Evolutionary conservation across 1,284 basidiomycete species (phyloP), one percentile per base, ranked within the genome.

Genomic region (Papiliotrema fonsecae): DNA sequence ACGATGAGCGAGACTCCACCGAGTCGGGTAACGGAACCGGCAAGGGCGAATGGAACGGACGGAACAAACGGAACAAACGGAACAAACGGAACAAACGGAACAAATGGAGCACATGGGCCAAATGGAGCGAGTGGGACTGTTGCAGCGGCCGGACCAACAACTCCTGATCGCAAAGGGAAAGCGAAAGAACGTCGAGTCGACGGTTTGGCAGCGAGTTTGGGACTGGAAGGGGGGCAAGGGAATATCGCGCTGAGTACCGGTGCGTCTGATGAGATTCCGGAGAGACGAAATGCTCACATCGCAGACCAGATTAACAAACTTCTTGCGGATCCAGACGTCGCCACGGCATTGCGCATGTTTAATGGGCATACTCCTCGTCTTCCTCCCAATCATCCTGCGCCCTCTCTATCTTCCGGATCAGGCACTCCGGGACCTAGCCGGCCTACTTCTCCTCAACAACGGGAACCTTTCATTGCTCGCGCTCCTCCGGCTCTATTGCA

Each of bases 241-340:
- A 57, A 64, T 19, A 49, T 50, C 16, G 51, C 64, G 26, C 47
- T 71, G 14, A 64, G 48, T 32, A 45, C 61, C 41, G 64, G 64
- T 64, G 28, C 38, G 63, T 56, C 16, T 2, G 11, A 16, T 22
- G 9, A 22, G 11, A 5, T 14, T 22, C 10, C 16, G 19, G 16
- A 6, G 21, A n/a, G 16, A 24, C 34, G 24, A 11, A 21, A 34
- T 30, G 39, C 16, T 28, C 7, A 24, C 45, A 47, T 43, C 6
- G 14, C 48, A 58, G 69, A 67, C 44, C 69, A 72, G 58, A 61
- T 72, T 16, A 61, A 68, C 32, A 49, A 53, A 19, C 60, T 72
- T 0, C 52, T 72, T 6, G 52, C 46, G 32, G 63, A 69, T 47
- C 56, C 64, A 7, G 68, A 70, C 47, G 52, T 70, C 35, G 58